Evolutionary conservation across 2,329 filamentous ascomycete species (phyloP), one percentile per base, ranked within the genome.

Genomic region (Aplosporella prunicola): DNA sequence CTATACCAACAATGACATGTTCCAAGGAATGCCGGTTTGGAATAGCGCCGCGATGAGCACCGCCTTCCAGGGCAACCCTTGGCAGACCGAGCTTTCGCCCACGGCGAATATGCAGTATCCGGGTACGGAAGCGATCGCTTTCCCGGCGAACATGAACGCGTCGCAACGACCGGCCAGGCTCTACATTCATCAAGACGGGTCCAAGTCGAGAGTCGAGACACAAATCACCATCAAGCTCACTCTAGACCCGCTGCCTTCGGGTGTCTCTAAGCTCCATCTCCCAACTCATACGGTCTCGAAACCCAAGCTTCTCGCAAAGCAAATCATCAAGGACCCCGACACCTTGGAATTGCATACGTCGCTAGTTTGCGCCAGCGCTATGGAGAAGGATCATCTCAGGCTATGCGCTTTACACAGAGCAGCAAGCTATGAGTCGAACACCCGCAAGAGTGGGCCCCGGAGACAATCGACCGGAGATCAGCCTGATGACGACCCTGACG

Each of bases 261-360:
- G 82, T 9, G 76, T 88, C 40, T 83, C 80, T 45, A 85, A 81
- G 55, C 66, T 96, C 34, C 87, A 93, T 52, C 72, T 98, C 11
- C 91, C 89, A 4, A 78, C 81, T 3, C 80, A 95, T 55, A 93
- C 86, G 1, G 91, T 98, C 38, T 91, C 88, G 14, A 96, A 96
- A 57, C 84, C 88, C 5, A 96, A 96, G 60, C 72, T 94, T 16
- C 71, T 93, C 29, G 77, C 83, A 3, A 93, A 87, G 51, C 76
- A 80, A 2, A 73, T 79, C 3, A 71, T 76, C 24, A 75, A 73
- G 22, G 72, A 75, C 2, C 69, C 80, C 5, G 85, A 93, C 47
- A 88, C 76, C 40, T 69, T 89, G 20, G 87, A 89, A 62, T 66
- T 93, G 31, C 77, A 80, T 48, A 84, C 82, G 4, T 83, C 77